A percentile compares a stretch with the other conserved stretches of the same genome.
These are phyloP conservation scores for Pleurotus djamor DNA, from an alignment of 768 basidiomycete genomes.

Conservation along the genomic window DNA sequence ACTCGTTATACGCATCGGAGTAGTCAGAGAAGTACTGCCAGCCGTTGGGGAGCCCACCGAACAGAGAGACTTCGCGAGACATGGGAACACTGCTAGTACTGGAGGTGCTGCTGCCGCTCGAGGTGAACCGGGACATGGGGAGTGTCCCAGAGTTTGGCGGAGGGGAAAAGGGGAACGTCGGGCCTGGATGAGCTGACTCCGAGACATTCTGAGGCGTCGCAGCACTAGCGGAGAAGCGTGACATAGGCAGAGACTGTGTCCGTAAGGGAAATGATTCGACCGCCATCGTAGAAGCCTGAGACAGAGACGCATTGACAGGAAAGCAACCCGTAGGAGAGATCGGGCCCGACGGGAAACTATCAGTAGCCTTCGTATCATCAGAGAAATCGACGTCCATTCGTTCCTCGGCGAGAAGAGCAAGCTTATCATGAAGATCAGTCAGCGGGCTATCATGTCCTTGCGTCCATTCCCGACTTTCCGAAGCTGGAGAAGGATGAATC, in stretches of 20 bases:
- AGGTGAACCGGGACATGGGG: background rate
- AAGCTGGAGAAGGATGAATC: constrained; percentile 10
- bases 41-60: constrained; percentile 43
- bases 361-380: background rate
- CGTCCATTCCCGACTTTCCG: background rate
- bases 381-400: background rate
- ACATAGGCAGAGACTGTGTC: background rate
- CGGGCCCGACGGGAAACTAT: background rate
- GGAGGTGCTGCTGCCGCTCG: background rate
- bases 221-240: background rate
- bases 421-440: background rate
- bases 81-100: constrained; percentile 26
- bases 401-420: background rate
- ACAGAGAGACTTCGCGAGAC: constrained; percentile 45
- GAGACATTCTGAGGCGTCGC: too few relatives aligned
- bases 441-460: background rate
- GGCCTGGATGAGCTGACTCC: background rate
- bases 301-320: background rate
- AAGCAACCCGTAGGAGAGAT: background rate
- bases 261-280: constrained; percentile 3
- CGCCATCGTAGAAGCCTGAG: constrained; percentile 5
- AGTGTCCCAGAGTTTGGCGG: background rate
- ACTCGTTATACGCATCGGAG: constrained; percentile 28
- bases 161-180: background rate
- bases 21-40: constrained; percentile 42